Percentiles rank a stretch among this genome's conserved stretches.
phyloP scores from a whole-genome alignment of 306 rosid genomes.

The Trifolium subterraneum region DNA sequence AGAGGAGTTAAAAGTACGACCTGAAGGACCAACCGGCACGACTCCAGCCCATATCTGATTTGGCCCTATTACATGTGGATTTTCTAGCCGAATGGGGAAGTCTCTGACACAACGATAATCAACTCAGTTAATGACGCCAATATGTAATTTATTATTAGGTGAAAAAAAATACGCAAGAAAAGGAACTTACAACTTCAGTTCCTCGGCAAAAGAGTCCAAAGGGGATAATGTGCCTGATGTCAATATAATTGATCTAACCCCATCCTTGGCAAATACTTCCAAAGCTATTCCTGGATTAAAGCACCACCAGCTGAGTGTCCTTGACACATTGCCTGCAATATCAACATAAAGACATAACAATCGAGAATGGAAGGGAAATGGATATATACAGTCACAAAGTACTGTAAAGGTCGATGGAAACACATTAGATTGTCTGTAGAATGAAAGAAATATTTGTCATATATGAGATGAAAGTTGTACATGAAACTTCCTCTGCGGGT shows the following conservation, averaged over 20 bases:
- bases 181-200: constrained; percentile 73
- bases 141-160: constrained; percentile 36
- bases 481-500: constrained; percentile 25
- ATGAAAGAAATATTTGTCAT: constrained; percentile 28
- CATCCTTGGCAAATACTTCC: constrained; percentile 70
- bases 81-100: constrained; percentile 88
- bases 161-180: constrained; percentile 32
- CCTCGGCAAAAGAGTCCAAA: constrained; percentile 90
- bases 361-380: constrained; percentile 35
- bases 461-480: constrained; percentile 33
- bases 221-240: constrained; percentile 97
- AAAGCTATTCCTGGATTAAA: constrained; percentile 96
- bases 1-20: constrained; percentile 85
- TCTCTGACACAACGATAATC: constrained; percentile 63
- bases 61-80: constrained; percentile 87
- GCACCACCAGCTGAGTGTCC: constrained; percentile 99
- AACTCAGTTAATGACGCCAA: constrained; percentile 34
- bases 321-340: constrained; percentile 73
- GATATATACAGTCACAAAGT: constrained; percentile 24
- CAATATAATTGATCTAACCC: constrained; percentile 85
- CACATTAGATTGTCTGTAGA: constrained; percentile 25
- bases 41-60: constrained; percentile 99
- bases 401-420: constrained; percentile 29
- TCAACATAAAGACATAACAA: constrained; percentile 37
- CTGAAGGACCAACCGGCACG: constrained; percentile 86